phyloP scores from a whole-genome alignment of 306 rosid species.

The Pterocarpus santalinus region DNA sequence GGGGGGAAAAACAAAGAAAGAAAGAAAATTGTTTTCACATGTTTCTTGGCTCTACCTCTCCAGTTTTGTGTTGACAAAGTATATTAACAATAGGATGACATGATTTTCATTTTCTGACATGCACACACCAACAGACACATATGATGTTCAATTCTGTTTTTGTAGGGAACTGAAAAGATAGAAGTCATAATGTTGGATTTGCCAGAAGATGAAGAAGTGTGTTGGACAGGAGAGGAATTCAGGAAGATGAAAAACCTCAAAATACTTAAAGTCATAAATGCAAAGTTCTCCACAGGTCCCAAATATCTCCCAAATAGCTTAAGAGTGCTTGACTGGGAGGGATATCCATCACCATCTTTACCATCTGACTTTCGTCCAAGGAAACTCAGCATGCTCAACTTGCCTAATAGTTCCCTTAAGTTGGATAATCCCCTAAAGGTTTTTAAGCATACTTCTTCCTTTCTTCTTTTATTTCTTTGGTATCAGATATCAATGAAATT shows the following conservation, averaged over 20 bases:
- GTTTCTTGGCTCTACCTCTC: no score
- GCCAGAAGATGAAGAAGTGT: background rate
- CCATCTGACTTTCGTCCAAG: background rate
- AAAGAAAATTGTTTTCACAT: no score
- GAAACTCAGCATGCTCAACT: constrained; percentile 19
- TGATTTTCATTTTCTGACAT: background rate
- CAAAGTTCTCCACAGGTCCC: background rate
- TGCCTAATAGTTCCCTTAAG: background rate
- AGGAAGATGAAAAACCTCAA: constrained; percentile 25
- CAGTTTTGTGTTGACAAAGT: no score
- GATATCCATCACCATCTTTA: constrained; percentile 32
- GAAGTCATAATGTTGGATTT: constrained; percentile 9
- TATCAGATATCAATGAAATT: background rate
- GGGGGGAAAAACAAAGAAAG: no score
- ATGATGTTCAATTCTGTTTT: background rate
- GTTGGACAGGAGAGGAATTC: constrained; percentile 18
- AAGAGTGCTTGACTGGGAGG: constrained; percentile 26
- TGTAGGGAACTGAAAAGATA: constrained; percentile 18
- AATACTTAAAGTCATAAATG: background rate
- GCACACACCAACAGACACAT: background rate
- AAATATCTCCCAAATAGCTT: constrained; percentile 8
- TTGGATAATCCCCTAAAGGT: background rate
- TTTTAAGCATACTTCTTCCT: background rate
- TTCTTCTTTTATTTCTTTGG: background rate
- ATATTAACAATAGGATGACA: no score